Conservation (phyloP, 371 early-diverging fungal species). For the Mucor racemosus region DNA sequence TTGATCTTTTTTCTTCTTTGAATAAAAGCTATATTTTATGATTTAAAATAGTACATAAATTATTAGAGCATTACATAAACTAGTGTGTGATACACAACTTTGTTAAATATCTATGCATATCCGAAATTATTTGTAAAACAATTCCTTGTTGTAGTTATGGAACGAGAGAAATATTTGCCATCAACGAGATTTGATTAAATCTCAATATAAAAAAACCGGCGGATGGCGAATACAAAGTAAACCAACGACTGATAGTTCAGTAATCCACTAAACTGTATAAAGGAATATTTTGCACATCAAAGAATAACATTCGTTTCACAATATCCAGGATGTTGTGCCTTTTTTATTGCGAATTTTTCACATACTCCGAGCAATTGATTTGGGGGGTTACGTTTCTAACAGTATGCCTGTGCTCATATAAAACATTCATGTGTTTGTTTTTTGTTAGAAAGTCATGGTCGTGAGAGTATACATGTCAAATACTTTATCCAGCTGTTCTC, state of each 20-base stretch:
- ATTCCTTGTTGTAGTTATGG: background rate
- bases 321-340: background rate
- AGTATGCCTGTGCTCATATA: no score
- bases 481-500: no score
- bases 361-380: no score
- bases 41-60: no score
- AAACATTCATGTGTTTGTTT: no score
- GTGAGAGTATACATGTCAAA: no score
- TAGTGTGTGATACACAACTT: no score
- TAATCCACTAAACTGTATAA: background rate
- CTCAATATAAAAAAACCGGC: background rate
- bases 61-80: background rate
- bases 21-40: background rate
- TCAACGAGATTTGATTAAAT: background rate
- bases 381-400: no score
- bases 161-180: background rate
- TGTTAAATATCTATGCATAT: no score
- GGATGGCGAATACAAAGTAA: constrained; percentile 4
- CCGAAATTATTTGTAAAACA: background rate
- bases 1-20: background rate
- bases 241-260: background rate
- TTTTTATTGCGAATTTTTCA: no score
- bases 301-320: background rate
- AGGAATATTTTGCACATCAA: background rate
- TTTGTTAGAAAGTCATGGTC: no score